These are phyloP conservation scores for Claviceps citrina DNA, from an alignment of 2,329 filamentous ascomycete species.

Conservation along the genomic window DNA sequence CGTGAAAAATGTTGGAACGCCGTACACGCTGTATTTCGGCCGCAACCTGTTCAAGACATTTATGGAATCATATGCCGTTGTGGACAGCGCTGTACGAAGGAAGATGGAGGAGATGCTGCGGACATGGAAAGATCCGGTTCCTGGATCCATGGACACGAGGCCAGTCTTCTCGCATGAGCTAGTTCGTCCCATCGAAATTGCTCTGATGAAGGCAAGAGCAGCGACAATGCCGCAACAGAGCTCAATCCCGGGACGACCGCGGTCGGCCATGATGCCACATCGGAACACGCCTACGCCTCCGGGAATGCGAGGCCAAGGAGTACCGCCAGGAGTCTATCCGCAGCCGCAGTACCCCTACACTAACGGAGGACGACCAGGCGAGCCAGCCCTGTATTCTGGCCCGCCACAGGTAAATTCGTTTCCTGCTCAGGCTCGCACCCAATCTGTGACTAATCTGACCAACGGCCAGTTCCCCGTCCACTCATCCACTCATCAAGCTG, in stretches of 20 bases:
- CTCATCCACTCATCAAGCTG: slow-evolving; percentile 25
- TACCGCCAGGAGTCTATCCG: slow-evolving; percentile 12
- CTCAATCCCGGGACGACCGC: slow-evolving; percentile 29
- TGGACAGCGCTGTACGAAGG: slow-evolving; percentile 65
- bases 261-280: slow-evolving; percentile 41
- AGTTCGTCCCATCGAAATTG: slow-evolving; percentile 84
- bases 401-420: slow-evolving; percentile 16
- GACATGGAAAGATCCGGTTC: slow-evolving; percentile 95
- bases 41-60: slow-evolving; percentile 86
- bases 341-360: slow-evolving; percentile 15
- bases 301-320: slow-evolving; percentile 19
- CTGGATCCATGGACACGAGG: slow-evolving; percentile 79
- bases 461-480: slow-evolving; percentile 20
- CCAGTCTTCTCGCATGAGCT: slow-evolving; percentile 82
- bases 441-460: slow-evolving; percentile 1
- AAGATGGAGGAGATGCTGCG: slow-evolving; percentile 96
- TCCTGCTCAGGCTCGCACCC: background rate
- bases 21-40: slow-evolving; percentile 89
- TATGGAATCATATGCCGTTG: slow-evolving; percentile 88
- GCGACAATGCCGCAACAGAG: slow-evolving; percentile 41
- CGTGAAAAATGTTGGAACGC: slow-evolving; percentile 95
- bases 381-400: slow-evolving; percentile 10
- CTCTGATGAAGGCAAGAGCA: slow-evolving; percentile 65
- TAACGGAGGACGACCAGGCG: slow-evolving; percentile 17
- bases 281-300: slow-evolving; percentile 64